These are phyloP conservation scores for Cryptomeria japonica DNA, from an alignment of 75 land plant genomes.

Conservation along the genomic window DNA sequence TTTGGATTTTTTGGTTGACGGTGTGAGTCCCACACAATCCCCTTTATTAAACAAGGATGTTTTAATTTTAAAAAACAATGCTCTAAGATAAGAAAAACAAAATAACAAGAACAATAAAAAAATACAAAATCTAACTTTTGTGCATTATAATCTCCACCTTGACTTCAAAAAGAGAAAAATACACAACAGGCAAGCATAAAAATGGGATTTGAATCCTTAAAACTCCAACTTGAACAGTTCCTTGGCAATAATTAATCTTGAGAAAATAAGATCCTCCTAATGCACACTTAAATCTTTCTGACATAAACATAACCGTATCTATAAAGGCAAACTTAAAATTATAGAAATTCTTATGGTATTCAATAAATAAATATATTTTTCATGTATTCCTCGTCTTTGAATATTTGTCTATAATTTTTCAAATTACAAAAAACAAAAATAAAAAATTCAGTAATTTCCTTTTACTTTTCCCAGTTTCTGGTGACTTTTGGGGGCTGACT, in stretches of 20 bases:
- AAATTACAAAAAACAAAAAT: too few species aligned
- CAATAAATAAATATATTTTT: too few species aligned
- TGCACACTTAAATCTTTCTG: neutral
- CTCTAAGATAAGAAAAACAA: neutral
- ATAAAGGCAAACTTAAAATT: neutral
- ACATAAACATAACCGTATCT: neutral
- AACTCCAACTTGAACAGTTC: neutral
- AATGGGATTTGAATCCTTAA: neutral
- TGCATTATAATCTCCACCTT: neutral
- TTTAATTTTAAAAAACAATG: neutral
- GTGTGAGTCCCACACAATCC: too few species aligned
- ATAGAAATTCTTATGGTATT: neutral
- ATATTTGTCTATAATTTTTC: neutral
- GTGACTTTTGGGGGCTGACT: too few species aligned
- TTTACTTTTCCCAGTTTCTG: too few species aligned
- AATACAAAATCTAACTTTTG: neutral
- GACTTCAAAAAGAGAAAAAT: neutral
- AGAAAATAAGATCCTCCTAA: neutral
- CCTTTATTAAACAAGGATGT: too few species aligned
- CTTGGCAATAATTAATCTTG: neutral
- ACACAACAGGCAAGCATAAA: neutral
- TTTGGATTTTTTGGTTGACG: neutral
- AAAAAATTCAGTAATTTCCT: too few species aligned
- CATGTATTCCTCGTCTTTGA: neutral
- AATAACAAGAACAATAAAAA: neutral